Evolutionary conservation across 2,329 filamentous ascomycete genomes (phyloP), one percentile per base, ranked within the genome.

Genomic region (Penicillium sp.): DNA sequence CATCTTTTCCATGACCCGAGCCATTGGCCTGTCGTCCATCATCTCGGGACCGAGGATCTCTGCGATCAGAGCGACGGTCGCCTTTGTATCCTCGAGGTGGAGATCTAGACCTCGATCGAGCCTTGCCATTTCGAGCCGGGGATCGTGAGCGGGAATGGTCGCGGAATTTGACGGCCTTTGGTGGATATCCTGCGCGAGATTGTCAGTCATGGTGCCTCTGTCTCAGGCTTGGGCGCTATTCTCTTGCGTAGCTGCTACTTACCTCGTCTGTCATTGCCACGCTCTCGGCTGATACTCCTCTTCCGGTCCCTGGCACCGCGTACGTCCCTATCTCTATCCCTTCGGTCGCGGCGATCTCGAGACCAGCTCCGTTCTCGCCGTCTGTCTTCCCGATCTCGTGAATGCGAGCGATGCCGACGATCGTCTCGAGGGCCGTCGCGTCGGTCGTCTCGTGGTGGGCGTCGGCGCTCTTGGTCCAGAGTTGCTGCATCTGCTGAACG

Each of bases 321-420:
- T 41, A 66, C 68, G 51, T 74, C 72, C 54, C 64, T 64, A 46
- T 68, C 67, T 41, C 69, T 60, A 10, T 70, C 65, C 34, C 63
- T 71, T 53, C 67, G 63, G 40, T 72, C 71, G 9, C 68, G 65
- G 49, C 71, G 67, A 49, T 77, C 75, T 54, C 71, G 68, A 30
- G 76, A 78, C 59, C 72, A 68, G 61, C 74, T 78, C 49, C 72
- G 66, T 33, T 78, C 73, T 54, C 69, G 65, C 46, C 74, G 67
- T 58, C 70, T 72, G 24, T 75, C 71, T 23, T 65, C 66, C 20
- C 67, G 63, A 40, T 75, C 72, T 62, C 69, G 64, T 26, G 71
- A 75, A 18, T 68, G 67, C 27, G 73, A 74, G 29, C 72, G 69
- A 52, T 70, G 68, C 51, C 72, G 68, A 43, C 69, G 64, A 54